Conservation (phyloP, 208 protist genomes). For the Naegleria fowleri region DNA sequence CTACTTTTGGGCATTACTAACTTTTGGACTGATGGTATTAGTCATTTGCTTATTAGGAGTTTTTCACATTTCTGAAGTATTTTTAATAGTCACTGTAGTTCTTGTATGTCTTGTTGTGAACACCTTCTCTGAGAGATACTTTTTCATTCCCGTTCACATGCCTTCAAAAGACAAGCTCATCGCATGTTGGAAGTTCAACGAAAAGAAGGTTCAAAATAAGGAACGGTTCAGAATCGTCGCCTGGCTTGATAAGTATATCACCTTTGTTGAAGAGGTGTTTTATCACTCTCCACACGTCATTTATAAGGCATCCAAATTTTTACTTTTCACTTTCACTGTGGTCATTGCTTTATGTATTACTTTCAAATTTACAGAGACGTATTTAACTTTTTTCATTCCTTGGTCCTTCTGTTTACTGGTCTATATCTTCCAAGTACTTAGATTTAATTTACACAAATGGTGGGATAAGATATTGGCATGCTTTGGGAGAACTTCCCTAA, state of each 20-base stretch:
- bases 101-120: not conserved
- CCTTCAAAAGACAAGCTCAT: not conserved
- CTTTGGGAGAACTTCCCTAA: not conserved
- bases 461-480: not conserved
- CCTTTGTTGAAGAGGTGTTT: constrained; percentile 6
- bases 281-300: constrained; percentile 3
- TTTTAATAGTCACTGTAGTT: not conserved
- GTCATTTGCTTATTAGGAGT: not conserved
- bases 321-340: not conserved
- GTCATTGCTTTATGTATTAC: not conserved
- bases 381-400: not conserved
- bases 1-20: not conserved
- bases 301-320: not conserved
- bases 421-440: not conserved
- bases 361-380: not conserved
- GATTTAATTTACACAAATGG: not conserved
- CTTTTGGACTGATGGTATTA: not conserved
- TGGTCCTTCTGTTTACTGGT: not conserved
- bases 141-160: not conserved
- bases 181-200: not conserved
- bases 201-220: not conserved
- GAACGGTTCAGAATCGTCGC: not conserved
- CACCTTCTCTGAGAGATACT: not conserved
- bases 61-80: not conserved
- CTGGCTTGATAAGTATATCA: not conserved